Evolutionary conservation across 2,329 filamentous ascomycete genomes (phyloP), one percentile per base, ranked within the genome.

Genomic region (Neocucurbitaria cava): DNA sequence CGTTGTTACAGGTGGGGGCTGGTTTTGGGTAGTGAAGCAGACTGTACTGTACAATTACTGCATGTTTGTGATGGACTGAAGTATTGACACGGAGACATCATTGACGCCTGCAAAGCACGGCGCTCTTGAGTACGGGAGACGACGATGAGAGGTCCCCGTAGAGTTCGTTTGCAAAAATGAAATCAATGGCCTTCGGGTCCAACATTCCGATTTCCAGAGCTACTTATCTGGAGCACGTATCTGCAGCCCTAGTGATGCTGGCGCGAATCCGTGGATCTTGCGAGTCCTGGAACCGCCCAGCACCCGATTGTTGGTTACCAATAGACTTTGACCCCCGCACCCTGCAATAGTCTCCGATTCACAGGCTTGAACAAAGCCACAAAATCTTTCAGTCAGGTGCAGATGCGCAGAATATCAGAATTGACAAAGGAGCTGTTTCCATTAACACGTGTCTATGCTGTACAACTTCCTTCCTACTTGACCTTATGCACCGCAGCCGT

Each of bases 1-100:
- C 54, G 54, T 59, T 57, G 54, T 58, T 18, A 28, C 24, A 13
- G 23, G 23, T 10, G 17, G 41, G n/a, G 38, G 38, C 10, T 24
- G 15, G 43, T 38, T 52, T 30, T 33, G 24, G 33, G 42, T 44
- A 46, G 42, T 38, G 28, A 42, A 39, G 49, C 52, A 52, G 33
- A 28, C 7, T 20, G 39, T 15, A 9, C 11, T n/a, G n/a, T n/a
- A n/a, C n/a, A n/a, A 28, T 21, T n/a, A 9, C 5, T 39, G 23
- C 10, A 39, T n/a, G 26, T 15, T 28, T 17, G 21, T 17, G 30
- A 39, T 39, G 13, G 10, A 13, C 5, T n/a, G 3, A 2, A 17
- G 2, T 21, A 40, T 24, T 23, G 18, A 24, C 3, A 10, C 23
- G 2, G 36, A 11, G 23, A 36, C 15, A 17, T 10, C 5, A 35